Base-by-base conservation (phyloP, 768 basidiomycete genomes). In the Russula griseocarnosa region DNA sequence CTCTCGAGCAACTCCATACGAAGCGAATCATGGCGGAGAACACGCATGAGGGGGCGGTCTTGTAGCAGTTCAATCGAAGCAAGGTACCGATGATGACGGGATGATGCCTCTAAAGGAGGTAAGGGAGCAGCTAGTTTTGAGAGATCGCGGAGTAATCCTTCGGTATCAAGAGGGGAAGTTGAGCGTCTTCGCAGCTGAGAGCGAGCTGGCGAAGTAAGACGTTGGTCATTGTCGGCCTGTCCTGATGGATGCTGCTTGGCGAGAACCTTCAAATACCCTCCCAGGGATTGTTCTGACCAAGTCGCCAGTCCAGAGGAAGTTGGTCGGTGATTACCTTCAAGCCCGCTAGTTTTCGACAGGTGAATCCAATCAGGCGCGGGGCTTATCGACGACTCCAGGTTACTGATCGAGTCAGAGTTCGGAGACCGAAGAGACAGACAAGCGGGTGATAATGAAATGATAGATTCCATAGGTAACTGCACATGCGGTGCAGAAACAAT, bases 1-100 rank as follows among this genome's bases (percentile, higher is more conserved):
- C 90, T 82, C 70, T 92, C 91, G 3, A 86, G 78, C 14, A 92
- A 79, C 32, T 82, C 78, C 26, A 90, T 75, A 13, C 74, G 73
- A 65, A 80, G 83, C 14, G 74, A 69, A 16, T 68, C 70, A 13
- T 79, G 76, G 20, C 76, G 74, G 28, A 92, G 78, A 13, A 77
- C 73, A 4, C 79, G 80, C 46, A 86, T 79, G 3, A 92, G 75
- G 22, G 77, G 78, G 56, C 82, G 86, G 66, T 85, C 86, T 71
- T 91, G 90, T 8, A 92, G 77, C 22, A 90, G 66, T 32, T 83
- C 77, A 65, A 91, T 71, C 32, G 88, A 91, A 18, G 83, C 83
- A 74, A 92, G 77, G 70, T 92, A 92, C 30, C 79, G 80, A 71
- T 91, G 88, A 20, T 70, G 71, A 14, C 63, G 57, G n/a, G 81